Evolutionary conservation across 2,329 filamentous ascomycete species (phyloP), one percentile per base, ranked within the genome.

Genomic region (Colletotrichum sublineola): DNA sequence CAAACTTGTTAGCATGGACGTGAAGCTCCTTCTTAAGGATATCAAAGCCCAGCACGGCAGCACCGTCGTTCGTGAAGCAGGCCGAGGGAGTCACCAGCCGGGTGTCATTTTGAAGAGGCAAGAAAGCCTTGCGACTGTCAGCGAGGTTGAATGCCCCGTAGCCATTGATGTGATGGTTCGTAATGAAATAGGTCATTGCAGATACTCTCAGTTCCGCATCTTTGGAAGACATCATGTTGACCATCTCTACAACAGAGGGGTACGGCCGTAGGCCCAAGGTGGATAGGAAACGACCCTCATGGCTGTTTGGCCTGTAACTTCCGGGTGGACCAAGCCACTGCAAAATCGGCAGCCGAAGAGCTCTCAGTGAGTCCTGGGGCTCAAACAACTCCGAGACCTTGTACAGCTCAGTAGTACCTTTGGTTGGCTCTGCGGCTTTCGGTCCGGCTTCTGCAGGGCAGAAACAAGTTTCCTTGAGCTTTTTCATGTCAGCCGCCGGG

Each of bases 11-110:
- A 20, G 95, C 94, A 84, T 98, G 94, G 14, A 88, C 83, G 73
- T 93, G 91, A n/a, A 98, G 86, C 74, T 96, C 93, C 60, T 84
- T 88, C 73, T 90, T 88, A 44, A 99, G 83, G 24, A 97, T 92
- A 36, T 91, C 86, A 77, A 97, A 98, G 0, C 94, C 94, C 64
- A 99, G 86, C 5, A 97, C 86, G 0, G 92, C 87, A 31, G 94
- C 93, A 53, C 88, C 88, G 50, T 92, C 89, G 76, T 98, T 96
- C 0, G 91, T 94, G 79, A 94, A 99, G 78, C 95, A 98, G 71
- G 91, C 89, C 1, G 88, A 89, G 0, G 96, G 95, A 1, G 87
- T 83, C 1, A 94, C 93, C 38, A 97, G 85, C 48, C 85, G 84
- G 67, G 90, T 87, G 4, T 86, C 84, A n/a, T 88, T 87, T 75